Evolutionary conservation across 352 stramenopile genomes (phyloP), one percentile per base, ranked within the genome.

Genomic region (Thraustochytrium striatum): DNA sequence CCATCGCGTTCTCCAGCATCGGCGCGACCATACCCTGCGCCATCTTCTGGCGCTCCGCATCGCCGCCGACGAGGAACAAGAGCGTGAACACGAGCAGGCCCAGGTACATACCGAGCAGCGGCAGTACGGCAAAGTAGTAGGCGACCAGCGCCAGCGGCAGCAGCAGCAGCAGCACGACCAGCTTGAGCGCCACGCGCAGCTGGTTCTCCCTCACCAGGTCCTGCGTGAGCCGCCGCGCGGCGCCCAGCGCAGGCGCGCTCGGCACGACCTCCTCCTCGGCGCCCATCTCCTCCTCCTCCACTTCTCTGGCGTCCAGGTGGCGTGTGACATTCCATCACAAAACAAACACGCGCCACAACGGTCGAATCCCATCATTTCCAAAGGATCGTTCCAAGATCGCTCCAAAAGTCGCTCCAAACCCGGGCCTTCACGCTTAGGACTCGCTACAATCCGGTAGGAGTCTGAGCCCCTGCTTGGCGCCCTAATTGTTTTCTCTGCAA

Each of bases 141-240:
- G 59, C 59, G 41, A 70, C 53, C 9, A 70, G 0, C 41, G 36
- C 9, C 21, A 70, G 28, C 59, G 59, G 59, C 13, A 70, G 53
- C 7, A 70, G 0, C 59, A 70, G n/a, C 1, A 70, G 41, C 36
- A 38, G 59, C 0, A 70, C 25, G 9, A 55, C 9, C 2, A 70
- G 59, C 33, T 70, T 70, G 13, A 70, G 9, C 33, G 59, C 19
- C 21, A 33, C 32, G 21, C 50, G 11, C 13, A 70, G 21, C 33
- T 16, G 21, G 59, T 38, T 70, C 41, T 70, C 59, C 16, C 21
- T 5, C 59, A 70, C 59, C 16, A 57, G 11, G 0, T 70, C 59
- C 41, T 70, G 59, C 59, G 50, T n/a, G 5, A 70, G 41, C 36
- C 33, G 50, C 5, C 59, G 59, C 41, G 19, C 59, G 28, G 50